phyloP scores from a whole-genome alignment of 2,329 filamentous ascomycete species.

The Gnomoniopsis sp. region DNA sequence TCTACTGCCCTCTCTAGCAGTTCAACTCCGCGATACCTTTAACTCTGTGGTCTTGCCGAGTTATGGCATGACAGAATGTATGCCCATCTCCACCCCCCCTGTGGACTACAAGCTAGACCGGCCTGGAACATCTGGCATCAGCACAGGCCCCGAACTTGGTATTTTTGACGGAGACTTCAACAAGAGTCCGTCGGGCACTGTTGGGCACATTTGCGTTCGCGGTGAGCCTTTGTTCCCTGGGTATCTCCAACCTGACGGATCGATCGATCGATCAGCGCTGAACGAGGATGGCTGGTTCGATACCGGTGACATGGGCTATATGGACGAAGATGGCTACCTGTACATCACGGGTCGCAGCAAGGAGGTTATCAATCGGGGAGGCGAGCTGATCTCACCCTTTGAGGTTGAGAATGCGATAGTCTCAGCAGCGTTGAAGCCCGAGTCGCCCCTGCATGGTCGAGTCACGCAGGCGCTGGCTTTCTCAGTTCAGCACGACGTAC shows the following conservation, averaged over 20 bases:
- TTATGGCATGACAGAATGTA: constrained; percentile 89
- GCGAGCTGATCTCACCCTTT: constrained; percentile 86
- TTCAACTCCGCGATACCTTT: constrained; percentile 73
- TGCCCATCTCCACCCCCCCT: constrained; percentile 78
- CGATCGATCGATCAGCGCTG: constrained; percentile 72
- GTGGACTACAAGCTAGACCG: constrained; percentile 57
- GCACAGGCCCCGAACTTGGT: constrained; percentile 77
- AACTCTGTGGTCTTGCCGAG: constrained; percentile 81
- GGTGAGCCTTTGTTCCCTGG: constrained; percentile 82
- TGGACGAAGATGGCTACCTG: constrained; percentile 76
- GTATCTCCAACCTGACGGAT: constrained; percentile 72
- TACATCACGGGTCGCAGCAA: constrained; percentile 90
- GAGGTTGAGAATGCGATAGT: constrained; percentile 69
- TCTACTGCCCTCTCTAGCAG: constrained; percentile 75
- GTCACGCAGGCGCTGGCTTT: constrained; percentile 12
- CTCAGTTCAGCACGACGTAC: constrained; percentile 10
- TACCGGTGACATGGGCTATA: constrained; percentile 81
- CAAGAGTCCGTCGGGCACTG: constrained; percentile 63
- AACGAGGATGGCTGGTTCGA: constrained; percentile 78
- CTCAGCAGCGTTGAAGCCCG: constrained; percentile 7
- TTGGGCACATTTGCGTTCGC: constrained; percentile 79
- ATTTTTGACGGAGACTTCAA: constrained; percentile 70
- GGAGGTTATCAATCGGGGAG: constrained; percentile 87
- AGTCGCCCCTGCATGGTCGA: constrained; percentile 2
- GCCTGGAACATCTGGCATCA: constrained; percentile 77